Evolutionary conservation across 208 protist genomes (phyloP).

Genomic region (Leishmania arabica): DNA sequence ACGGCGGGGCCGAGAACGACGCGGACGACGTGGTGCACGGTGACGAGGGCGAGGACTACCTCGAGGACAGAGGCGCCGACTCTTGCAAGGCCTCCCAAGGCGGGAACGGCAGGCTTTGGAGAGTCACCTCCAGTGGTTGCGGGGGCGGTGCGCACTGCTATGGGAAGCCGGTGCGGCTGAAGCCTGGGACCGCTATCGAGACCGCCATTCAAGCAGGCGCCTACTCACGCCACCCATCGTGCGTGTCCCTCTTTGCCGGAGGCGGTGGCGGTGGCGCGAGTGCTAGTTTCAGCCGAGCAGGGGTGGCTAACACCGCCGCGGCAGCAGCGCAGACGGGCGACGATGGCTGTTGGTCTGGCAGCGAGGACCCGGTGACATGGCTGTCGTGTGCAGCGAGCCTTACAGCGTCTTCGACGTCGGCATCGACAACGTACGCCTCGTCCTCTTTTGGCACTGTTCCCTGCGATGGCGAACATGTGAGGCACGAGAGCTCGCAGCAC

Average conservation of each 20-base stretch:
- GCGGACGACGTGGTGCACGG: background rate
- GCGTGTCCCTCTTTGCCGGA: background rate
- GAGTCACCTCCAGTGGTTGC: background rate
- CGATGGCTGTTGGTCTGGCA: background rate
- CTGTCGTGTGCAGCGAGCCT: slow-evolving; percentile 35
- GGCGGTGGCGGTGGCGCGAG: background rate
- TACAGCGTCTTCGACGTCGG: slow-evolving; percentile 24
- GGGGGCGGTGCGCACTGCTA: background rate
- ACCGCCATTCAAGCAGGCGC: slow-evolving; percentile 9
- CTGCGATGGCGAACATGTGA: background rate
- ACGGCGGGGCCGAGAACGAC: background rate
- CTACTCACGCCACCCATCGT: slow-evolving; percentile 8
- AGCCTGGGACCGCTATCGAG: slow-evolving; percentile 28
- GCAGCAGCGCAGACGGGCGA: background rate
- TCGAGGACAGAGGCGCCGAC: background rate
- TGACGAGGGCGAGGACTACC: background rate
- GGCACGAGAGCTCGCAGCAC: background rate
- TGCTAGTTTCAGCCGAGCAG: background rate
- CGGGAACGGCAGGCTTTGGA: background rate
- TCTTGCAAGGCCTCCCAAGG: background rate
- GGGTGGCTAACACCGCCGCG: background rate
- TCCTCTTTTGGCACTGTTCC: slow-evolving; percentile 26
- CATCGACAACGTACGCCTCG: slow-evolving; percentile 21
- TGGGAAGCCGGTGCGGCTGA: slow-evolving; percentile 1
- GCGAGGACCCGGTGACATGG: slow-evolving; percentile 17